Evolutionary conservation across 1,139 yeast genomes (phyloP), one percentile per base, ranked within the genome.

Genomic region (Candida pseudocylindracea): DNA sequence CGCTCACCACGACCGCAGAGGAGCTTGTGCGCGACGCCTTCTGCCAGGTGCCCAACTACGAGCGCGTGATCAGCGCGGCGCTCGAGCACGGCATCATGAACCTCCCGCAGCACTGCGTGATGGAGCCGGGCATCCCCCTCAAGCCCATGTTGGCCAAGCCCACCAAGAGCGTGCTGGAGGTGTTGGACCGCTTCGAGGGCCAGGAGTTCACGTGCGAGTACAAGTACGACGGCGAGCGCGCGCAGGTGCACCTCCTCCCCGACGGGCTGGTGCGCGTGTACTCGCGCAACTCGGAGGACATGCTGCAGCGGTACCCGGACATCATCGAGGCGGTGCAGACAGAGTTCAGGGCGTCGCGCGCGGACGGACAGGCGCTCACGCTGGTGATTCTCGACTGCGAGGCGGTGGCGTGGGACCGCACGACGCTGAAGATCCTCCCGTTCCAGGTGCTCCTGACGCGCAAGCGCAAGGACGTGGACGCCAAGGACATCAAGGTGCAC

Each of bases 101-200:
- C 31, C 49, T 88, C 28, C 56, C 66, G 31, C 73, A 75, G 10
- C 68, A 74, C 41, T 72, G 92, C 44, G 72, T 70, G 31, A 55
- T 88, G 37, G 71, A 74, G 8, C 94, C 98, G 0, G 96, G 98
- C 2, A 72, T 91, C 11, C 99, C 99, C 1, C 59, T 88, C 43
- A 85, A 85, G 46, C 98, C 99, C 1, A 88, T 88, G 98, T 65
- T 88, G 45, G 99, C 99, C 5, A 88, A 88, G 48, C 98, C 99
- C 2, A 85, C 98, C 0, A 88, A 88, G 45, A 69, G 94, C 2
- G 73, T 91, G 31, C 66, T 78, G 26, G 99, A 91, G 47, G 79
- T 91, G 1, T 60, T 88, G 37, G 94, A 88, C 48, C 60, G 93
- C 35, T 83, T 88, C 49, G 79, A 76, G 41, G 85, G 75, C 27